Conservation (phyloP, 768 basidiomycete species). For the Scleroderma bovista region DNA sequence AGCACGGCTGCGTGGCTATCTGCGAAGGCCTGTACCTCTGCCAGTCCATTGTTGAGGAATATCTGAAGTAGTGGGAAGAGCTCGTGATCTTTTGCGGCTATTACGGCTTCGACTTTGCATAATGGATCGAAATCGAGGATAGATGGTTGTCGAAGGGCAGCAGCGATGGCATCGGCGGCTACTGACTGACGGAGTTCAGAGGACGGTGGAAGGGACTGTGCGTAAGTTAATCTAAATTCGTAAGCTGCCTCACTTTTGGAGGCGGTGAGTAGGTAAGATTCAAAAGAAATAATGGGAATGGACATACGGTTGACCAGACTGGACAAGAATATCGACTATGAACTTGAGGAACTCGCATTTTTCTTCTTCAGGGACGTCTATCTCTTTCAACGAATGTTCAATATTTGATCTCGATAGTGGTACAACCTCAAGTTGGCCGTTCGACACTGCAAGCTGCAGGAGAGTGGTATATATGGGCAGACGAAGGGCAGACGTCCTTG, state of each 20-base stretch:
- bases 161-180: slow-evolving; percentile 55
- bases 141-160: slow-evolving; percentile 57
- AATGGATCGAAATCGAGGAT: slow-evolving; percentile 79
- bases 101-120: slow-evolving; percentile 69
- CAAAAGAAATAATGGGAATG: not conserved
- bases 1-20: slow-evolving; percentile 42
- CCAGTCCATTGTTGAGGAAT: slow-evolving; percentile 60
- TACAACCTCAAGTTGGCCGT: slow-evolving; percentile 59
- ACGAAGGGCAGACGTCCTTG: slow-evolving; percentile 61
- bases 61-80: slow-evolving; percentile 72
- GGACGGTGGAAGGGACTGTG: slow-evolving; percentile 52
- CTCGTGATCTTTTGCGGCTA: slow-evolving; percentile 60
- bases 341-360: slow-evolving; percentile 62
- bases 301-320: slow-evolving; percentile 55
- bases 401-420: slow-evolving; percentile 54
- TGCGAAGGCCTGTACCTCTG: slow-evolving; percentile 61
- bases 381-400: slow-evolving; percentile 75
- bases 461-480: slow-evolving; percentile 57
- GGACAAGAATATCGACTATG: slow-evolving; percentile 54
- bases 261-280: not conserved
- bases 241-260: slow-evolving; percentile 52
- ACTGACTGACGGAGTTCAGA: slow-evolving; percentile 48
- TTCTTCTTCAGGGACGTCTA: slow-evolving; percentile 58
- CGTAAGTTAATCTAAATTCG: slow-evolving; percentile 56
- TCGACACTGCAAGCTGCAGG: slow-evolving; percentile 50